Conservation (phyloP, 1,139 yeast species). For the Taiozyma sp. region DNA sequence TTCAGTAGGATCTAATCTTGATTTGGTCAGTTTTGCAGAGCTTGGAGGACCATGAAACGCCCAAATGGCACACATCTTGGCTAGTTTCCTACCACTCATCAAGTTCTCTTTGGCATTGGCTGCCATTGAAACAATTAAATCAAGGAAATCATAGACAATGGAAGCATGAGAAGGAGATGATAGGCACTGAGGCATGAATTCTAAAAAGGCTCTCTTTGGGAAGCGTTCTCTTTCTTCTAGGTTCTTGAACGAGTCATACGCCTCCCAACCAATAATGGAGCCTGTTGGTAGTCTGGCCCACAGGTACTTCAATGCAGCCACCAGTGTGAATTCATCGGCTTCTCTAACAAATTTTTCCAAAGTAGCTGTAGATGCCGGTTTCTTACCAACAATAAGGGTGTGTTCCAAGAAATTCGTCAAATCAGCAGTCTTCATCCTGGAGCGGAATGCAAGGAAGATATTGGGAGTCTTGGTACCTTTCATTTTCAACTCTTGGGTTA, state of each 20-base stretch:
- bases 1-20: conserved; percentile 18
- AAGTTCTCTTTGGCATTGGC: conserved; percentile 80
- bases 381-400: conserved; percentile 45
- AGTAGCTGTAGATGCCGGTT: conserved; percentile 34
- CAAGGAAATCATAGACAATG: conserved; percentile 82
- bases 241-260: conserved; percentile 64
- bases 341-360: conserved; percentile 35
- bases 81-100: conserved; percentile 73
- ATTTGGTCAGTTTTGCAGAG: conserved; percentile 6
- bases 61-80: conserved; percentile 86
- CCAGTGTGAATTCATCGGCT: conserved; percentile 63
- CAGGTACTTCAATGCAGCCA: conserved; percentile 71
- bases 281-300: conserved; percentile 84
- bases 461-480: conserved; percentile 52
- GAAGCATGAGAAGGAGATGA: conserved; percentile 87
- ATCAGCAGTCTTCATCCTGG: conserved; percentile 54
- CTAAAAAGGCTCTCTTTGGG: conserved; percentile 71
- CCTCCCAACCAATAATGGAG: conserved; percentile 84
- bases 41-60: conserved; percentile 54
- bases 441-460: conserved; percentile 64
- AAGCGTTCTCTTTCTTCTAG: conserved; percentile 60
- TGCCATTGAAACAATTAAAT: conserved; percentile 71
- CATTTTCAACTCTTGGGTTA: conserved; percentile 63
- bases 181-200: conserved; percentile 78
- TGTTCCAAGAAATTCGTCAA: conserved; percentile 47